Percentiles rank a stretch among this genome's conserved stretches.
Evolutionary conservation across 2,329 filamentous ascomycete genomes (phyloP).

Genomic region (Didymella pinodella): DNA sequence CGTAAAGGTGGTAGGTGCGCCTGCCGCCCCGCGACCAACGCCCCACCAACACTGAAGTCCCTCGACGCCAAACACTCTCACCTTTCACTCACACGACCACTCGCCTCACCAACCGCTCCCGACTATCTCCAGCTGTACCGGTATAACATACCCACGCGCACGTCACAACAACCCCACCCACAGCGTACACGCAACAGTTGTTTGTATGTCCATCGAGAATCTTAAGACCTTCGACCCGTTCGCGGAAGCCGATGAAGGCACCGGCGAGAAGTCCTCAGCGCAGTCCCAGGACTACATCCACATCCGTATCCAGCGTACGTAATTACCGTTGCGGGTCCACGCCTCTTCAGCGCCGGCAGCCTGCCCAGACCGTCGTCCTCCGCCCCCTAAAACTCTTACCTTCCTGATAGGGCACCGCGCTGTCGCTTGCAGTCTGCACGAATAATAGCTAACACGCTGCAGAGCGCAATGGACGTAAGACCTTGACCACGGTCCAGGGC

Average conservation of each 20-base stretch:
- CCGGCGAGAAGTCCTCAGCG: constrained; percentile 89
- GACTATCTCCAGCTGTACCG: constrained; percentile 12
- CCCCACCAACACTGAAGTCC: constrained; percentile 31
- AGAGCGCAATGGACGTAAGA: constrained; percentile 99
- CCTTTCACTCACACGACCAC: constrained; percentile 23
- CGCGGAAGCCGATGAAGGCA: constrained; percentile 99
- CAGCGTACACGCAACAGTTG: constrained; percentile 36
- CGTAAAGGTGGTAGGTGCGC: constrained; percentile 9
- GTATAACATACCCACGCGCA: constrained; percentile 14
- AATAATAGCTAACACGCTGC: constrained; percentile 52
- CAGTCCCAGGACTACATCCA: constrained; percentile 94
- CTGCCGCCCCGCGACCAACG: neutral
- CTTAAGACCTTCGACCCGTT: constrained; percentile 78
- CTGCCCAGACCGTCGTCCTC: neutral
- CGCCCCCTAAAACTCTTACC: constrained; percentile 20
- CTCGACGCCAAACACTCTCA: constrained; percentile 16
- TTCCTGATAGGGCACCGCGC: constrained; percentile 2
- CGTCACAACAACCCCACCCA: constrained; percentile 33
- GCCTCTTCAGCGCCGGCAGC: neutral
- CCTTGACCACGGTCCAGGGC: constrained; percentile 98
- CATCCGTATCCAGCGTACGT: constrained; percentile 96
- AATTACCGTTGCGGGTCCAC: constrained; percentile 18
- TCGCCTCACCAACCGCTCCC: constrained; percentile 18
- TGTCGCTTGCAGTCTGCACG: neutral
- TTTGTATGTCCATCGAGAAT: constrained; percentile 56